These are phyloP conservation scores for Trichaptum fuscoviolaceum DNA, from an alignment of 768 basidiomycete species.

Conservation along the genomic window DNA sequence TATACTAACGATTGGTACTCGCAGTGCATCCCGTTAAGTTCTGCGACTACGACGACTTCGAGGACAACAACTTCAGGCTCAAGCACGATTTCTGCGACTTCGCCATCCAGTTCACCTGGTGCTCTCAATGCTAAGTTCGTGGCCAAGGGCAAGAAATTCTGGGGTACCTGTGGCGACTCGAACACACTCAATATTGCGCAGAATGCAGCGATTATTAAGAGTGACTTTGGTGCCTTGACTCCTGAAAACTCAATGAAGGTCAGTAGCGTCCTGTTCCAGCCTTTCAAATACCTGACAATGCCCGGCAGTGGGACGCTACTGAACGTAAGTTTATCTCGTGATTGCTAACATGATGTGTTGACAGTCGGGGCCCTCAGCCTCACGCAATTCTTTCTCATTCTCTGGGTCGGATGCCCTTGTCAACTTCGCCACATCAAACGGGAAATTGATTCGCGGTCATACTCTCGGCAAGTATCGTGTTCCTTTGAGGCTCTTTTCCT, in stretches of 20 bases:
- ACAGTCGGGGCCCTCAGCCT: background rate
- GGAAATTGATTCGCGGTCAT: conserved; percentile 38
- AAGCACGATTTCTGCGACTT: conserved; percentile 10
- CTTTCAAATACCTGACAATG: background rate
- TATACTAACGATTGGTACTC: conserved; percentile 28
- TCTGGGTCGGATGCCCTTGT: conserved; percentile 33
- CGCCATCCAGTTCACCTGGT: conserved; percentile 18
- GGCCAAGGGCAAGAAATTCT: conserved; percentile 23
- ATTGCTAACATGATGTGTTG: background rate
- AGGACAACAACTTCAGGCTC: background rate
- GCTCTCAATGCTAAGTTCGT: conserved; percentile 22
- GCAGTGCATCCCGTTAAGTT: conserved; percentile 27
- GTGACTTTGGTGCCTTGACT: conserved; percentile 38
- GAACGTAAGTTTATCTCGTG: conserved; percentile 20
- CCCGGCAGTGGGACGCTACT: conserved; percentile 33
- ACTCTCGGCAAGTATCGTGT: conserved; percentile 20
- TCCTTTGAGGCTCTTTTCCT: background rate
- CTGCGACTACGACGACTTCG: conserved; percentile 13
- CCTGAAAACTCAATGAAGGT: conserved; percentile 39
- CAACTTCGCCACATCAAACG: conserved; percentile 35
- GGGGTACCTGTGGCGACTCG: conserved; percentile 26
- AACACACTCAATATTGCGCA: conserved; percentile 13
- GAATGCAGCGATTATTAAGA: conserved; percentile 29
- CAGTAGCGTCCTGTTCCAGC: conserved; percentile 11
- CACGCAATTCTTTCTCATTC: conserved; percentile 29